Evolutionary conservation across 78 protist species (phyloP).

Genomic region (Dictyostelium purpureum): DNA sequence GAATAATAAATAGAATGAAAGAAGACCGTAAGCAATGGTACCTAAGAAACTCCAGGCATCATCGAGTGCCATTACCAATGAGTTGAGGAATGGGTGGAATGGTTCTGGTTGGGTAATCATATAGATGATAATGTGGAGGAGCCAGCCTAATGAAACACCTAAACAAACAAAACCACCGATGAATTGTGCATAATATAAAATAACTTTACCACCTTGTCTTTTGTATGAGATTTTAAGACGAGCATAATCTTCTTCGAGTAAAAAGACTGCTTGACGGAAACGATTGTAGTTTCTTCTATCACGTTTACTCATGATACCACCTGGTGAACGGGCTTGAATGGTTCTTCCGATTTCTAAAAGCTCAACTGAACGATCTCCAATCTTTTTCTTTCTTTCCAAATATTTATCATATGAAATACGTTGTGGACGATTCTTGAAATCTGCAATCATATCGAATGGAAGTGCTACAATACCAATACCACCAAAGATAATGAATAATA

Average conservation of each 20-base stretch:
- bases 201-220: slow-evolving; percentile 84
- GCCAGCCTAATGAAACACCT: slow-evolving; percentile 86
- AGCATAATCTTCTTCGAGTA: slow-evolving; percentile 86
- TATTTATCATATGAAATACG: slow-evolving; percentile 66
- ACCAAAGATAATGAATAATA: slow-evolving; percentile 89
- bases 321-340: slow-evolving; percentile 37
- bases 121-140: slow-evolving; percentile 88
- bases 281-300: slow-evolving; percentile 74
- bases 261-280: slow-evolving; percentile 82
- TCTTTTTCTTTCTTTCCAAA: slow-evolving; percentile 35
- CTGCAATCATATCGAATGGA: slow-evolving; percentile 88
- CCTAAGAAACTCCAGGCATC: slow-evolving; percentile 90
- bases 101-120: slow-evolving; percentile 62
- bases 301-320: slow-evolving; percentile 54
- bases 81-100: slow-evolving; percentile 84
- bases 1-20: slow-evolving; percentile 88
- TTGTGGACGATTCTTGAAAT: slow-evolving; percentile 84
- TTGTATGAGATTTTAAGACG: slow-evolving; percentile 76
- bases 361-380: slow-evolving; percentile 61
- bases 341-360: slow-evolving; percentile 57
- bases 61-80: slow-evolving; percentile 80
- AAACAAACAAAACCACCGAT: slow-evolving; percentile 79
- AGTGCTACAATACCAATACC: slow-evolving; percentile 91
- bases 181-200: slow-evolving; percentile 24
- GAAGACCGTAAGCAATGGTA: slow-evolving; percentile 82